These are phyloP conservation scores for Dioscorea cayenensis DNA, from an alignment of 116 monocot genomes.

Conservation along the genomic window DNA sequence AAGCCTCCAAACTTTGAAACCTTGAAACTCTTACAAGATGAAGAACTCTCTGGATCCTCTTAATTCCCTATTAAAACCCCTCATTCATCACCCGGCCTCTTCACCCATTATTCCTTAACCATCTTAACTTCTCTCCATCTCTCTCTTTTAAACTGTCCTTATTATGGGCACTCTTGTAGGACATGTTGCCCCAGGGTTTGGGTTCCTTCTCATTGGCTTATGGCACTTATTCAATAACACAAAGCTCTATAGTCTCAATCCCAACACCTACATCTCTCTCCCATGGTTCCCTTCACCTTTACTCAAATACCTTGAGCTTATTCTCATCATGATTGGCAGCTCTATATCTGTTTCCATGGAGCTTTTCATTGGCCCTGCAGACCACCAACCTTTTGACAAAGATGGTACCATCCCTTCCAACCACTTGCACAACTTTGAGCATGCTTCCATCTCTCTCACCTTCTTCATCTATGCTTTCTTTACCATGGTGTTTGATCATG, in stretches of 20 bases:
- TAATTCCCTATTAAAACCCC: neutral
- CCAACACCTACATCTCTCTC: constrained; percentile 12
- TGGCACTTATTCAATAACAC: constrained; percentile 36
- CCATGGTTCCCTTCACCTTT: constrained; percentile 19
- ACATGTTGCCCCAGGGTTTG: constrained; percentile 26
- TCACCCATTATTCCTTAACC: neutral
- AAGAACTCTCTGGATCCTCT: neutral
- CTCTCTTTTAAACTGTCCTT: neutral
- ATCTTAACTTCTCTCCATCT: neutral
- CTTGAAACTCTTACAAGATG: too few species aligned
- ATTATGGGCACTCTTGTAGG: constrained; percentile 28
- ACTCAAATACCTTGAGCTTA: constrained; percentile 9
- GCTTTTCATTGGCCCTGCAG: constrained; percentile 34
- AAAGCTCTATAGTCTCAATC: constrained; percentile 22
- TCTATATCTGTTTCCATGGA: constrained; percentile 24
- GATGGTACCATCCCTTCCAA: constrained; percentile 28
- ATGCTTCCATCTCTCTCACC: constrained; percentile 27
- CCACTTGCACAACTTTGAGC: constrained; percentile 45
- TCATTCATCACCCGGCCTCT: too few species aligned
- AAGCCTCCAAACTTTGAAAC: too few species aligned
- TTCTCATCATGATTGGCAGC: constrained; percentile 20
- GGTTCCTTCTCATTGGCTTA: constrained; percentile 23
- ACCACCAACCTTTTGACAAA: constrained; percentile 26
- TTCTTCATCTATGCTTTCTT: constrained; percentile 21
- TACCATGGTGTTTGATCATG: constrained; percentile 14